phyloP scores from a whole-genome alignment of 371 early-diverging fungal species.

The Mortierella sp. region DNA sequence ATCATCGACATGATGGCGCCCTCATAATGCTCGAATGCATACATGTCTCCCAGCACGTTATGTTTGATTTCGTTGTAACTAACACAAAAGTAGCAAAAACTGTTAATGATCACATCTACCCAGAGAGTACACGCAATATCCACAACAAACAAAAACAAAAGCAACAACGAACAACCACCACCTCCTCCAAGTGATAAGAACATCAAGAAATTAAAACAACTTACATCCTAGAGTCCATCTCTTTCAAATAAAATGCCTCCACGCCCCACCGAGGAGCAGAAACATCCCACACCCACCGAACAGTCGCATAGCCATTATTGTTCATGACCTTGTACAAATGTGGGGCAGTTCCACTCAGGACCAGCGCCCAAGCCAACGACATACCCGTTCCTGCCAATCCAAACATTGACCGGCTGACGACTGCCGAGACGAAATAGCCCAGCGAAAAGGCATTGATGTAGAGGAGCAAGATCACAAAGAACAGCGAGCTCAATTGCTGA shows the following conservation, averaged over 20 bases:
- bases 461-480: conserved; percentile 30
- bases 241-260: conserved; percentile 55
- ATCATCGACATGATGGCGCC: conserved; percentile 42
- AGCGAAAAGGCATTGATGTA: conserved; percentile 51
- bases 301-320: conserved; percentile 23
- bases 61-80: conserved; percentile 54
- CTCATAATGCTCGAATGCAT: conserved; percentile 43
- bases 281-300: conserved; percentile 50
- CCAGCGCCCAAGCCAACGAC: conserved; percentile 63
- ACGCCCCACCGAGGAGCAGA: conserved; percentile 56
- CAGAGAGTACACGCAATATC: neutral
- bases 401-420: conserved; percentile 55
- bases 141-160: neutral
- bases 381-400: conserved; percentile 62
- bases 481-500: conserved; percentile 33
- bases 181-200: neutral
- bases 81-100: neutral
- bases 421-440: conserved; percentile 63
- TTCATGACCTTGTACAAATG: conserved; percentile 46
- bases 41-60: conserved; percentile 37
- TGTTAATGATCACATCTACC: neutral
- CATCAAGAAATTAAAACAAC: neutral
- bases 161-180: neutral
- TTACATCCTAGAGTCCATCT: conserved; percentile 47
- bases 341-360: conserved; percentile 46